Base-by-base conservation (phyloP, 1,139 yeast species). In the Martiniozyma asiatica region DNA sequence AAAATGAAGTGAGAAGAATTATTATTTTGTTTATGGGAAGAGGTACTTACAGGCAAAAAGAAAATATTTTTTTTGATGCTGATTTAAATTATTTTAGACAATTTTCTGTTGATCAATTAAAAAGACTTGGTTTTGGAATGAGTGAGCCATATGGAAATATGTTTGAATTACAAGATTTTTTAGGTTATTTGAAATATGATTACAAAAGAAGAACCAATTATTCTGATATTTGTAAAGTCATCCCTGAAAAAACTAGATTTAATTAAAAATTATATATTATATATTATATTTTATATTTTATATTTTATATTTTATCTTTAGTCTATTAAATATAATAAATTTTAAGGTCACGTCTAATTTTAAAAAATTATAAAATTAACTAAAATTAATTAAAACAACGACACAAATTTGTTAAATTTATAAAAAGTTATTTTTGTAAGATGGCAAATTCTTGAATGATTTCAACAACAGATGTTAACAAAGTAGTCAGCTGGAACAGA, bases 21-120 rank as follows among this genome's bases (percentile, higher is more conserved):
- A 21, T 40, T 12, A 46, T 51, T 16, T 27, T 44, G 11, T 52
- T 52, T 35, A 50, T 51, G 53, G 43, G 50, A 6, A 35, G 41
- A 32, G 55, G 53, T 2, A 43, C 40, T 11, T 32, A 33, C 13
- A 44, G 52, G 36, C 55, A 48, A 35, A 50, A 52, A 34, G 57
- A 52, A 31, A 51, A 51, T 41, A 34, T 34, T n/a, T 31, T 17
- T 20, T 13, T 34, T 5, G 21, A 25, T 20, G 22, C 29, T 7
- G 35, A 35, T 27, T 6, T 34, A 7, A 26, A 34, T 3, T 35
- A 35, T 20, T 35, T 28, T 22, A 35, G 29, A 13, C 39, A 35
- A 32, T 35, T 35, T 22, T 22, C 33, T 4, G 27, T 25, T 11
- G 33, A 35, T 3, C 35, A 35, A 17, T 15, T 35, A 13, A 31